A percentile compares a stretch with the other conserved stretches of the same genome.
Evolutionary conservation across 148 eudicot species (phyloP).

Genomic region (Fagopyrum esculentum): DNA sequence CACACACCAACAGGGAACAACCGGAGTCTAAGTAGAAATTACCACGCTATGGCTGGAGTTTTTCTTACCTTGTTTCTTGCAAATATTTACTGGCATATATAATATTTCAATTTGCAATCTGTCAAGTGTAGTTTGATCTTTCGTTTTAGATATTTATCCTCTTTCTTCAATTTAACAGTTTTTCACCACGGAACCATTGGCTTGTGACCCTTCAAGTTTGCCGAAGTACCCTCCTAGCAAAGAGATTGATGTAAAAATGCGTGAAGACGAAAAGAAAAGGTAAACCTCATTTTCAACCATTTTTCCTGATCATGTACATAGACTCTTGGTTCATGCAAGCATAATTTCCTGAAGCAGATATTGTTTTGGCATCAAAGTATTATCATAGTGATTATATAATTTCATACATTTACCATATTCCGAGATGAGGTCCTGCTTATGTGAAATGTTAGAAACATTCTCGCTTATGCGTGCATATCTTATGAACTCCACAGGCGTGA

Average conservation of each 20-base stretch:
- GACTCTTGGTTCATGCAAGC: not conserved
- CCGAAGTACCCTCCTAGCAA: constrained; percentile 95
- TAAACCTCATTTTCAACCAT: constrained; percentile 13
- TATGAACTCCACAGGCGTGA: constrained; percentile 35
- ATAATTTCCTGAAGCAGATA: not conserved
- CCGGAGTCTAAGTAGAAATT: not conserved
- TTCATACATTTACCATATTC: not conserved
- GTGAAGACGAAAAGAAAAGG: constrained; percentile 75
- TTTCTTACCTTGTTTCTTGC: not conserved
- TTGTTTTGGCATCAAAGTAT: not conserved
- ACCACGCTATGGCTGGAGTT: not conserved
- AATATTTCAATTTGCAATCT: not conserved
- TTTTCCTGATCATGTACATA: not conserved
- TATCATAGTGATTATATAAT: not conserved
- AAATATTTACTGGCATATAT: not conserved
- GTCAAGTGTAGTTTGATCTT: not conserved
- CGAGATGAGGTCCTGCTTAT: not conserved
- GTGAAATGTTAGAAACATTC: constrained; percentile 1
- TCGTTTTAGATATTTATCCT: not conserved
- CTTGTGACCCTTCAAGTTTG: constrained; percentile 78
- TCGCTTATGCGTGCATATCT: not conserved
- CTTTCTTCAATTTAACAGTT: constrained; percentile 34
- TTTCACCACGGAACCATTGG: constrained; percentile 57
- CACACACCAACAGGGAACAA: not conserved
- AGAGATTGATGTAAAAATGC: constrained; percentile 84